Evolutionary conservation across 768 basidiomycete species (phyloP), one percentile per base, ranked within the genome.

Genomic region (Paxillus rubicundulus): DNA sequence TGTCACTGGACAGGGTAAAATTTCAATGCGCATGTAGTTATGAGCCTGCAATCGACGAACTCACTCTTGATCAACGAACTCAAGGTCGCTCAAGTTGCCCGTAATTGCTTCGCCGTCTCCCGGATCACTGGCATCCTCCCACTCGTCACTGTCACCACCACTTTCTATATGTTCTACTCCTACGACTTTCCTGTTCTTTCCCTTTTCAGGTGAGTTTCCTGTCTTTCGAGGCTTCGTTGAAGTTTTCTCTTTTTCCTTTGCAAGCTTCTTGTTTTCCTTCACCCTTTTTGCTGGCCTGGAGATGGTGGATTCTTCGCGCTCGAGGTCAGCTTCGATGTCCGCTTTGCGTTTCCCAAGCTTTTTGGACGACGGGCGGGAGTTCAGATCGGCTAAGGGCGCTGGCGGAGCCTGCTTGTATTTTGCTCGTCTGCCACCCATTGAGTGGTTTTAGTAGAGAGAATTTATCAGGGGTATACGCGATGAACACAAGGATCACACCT

Each of bases 351-450:
- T 92, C 37, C 86, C 85, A 13, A 82, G 73, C 55, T 80, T 83
- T 70, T 84, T 86, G 2, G 74, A 66, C 3, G 79, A 76, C 4
- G 70, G 64, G 4, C 63, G 61, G 8, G 62, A 17, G n/a, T 65
- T 62, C 0, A 62, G 59, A 13, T 82, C 76, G 7, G 47, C 61
- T 27, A 89, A 61, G 28, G 89, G 79, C 52, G 75, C 75, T 0
- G 91, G 91, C 10, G 84, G 75, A 2, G 74, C 78, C 68, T 94
- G 92, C 73, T 93, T 93, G 72, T 87, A 85, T 70, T 88, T 91
- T 59, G 89, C 81, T 56, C 89, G 82, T 64, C 91, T 82, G 41
- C 92, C 92, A 55, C 92, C 92, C 92, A 94, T 93, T 45, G 42
- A 61, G 56, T 49, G 54, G 34, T 41, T 46, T 51, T 32, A 51